phyloP scores from a whole-genome alignment of 2,329 filamentous ascomycete species.

The Diaporthe vaccinii region DNA sequence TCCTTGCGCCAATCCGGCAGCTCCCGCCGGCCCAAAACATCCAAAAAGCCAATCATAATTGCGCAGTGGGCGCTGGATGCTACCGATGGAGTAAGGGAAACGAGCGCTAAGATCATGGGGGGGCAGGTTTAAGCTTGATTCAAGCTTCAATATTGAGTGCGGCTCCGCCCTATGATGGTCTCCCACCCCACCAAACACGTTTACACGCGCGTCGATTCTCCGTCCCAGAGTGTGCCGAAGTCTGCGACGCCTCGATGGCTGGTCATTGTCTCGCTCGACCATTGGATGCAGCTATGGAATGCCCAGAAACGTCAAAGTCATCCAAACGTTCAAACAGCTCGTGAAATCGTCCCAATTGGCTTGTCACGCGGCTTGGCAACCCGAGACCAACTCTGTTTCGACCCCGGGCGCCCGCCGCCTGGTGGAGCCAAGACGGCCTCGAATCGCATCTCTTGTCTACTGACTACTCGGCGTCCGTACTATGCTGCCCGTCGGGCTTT shows the following conservation, averaged over 20 bases:
- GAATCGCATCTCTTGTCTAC: constrained; percentile 28
- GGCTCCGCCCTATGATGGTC: not conserved
- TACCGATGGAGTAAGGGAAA: constrained; percentile 20
- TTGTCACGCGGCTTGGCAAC: constrained; percentile 37
- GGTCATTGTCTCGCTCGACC: not conserved
- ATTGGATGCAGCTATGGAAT: not conserved
- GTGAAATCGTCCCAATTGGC: constrained; percentile 36
- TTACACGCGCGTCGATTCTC: not conserved
- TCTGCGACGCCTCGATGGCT: constrained; percentile 20
- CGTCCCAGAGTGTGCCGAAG: constrained; percentile 12
- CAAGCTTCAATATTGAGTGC: not conserved
- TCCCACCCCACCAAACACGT: not conserved
- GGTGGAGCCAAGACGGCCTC: constrained; percentile 14
- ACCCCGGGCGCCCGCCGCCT: not conserved
- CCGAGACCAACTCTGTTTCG: constrained; percentile 37
- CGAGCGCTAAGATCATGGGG: constrained; percentile 3
- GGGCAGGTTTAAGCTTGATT: constrained; percentile 9
- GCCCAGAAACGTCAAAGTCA: constrained; percentile 25
- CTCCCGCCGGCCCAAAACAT: constrained; percentile 18
- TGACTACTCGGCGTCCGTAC: not conserved
- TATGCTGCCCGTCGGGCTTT: constrained; percentile 10
- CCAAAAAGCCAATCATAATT: not conserved
- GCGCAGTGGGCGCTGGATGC: not conserved
- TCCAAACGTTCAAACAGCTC: constrained; percentile 37
- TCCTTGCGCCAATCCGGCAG: constrained; percentile 22